Conservation (phyloP, 306 rosid species). For the Astragalus glycyphyllos region DNA sequence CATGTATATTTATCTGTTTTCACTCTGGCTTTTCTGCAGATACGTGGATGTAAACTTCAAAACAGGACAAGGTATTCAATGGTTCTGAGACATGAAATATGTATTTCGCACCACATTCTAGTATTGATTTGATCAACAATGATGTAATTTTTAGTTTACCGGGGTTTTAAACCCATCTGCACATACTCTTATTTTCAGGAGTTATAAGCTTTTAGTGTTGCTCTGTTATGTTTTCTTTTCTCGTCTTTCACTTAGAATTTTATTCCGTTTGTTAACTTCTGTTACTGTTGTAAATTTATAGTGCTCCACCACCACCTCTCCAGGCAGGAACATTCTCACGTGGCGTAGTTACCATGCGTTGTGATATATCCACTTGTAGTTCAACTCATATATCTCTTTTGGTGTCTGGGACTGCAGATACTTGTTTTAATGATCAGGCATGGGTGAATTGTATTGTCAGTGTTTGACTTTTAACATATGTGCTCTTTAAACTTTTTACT, state of each 20-base stretch:
- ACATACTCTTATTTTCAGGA: conserved; percentile 10
- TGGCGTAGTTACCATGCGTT: conserved; percentile 96
- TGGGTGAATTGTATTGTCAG: conserved; percentile 32
- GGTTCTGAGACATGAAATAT: conserved; percentile 30
- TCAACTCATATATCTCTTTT: conserved; percentile 89
- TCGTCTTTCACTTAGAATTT: conserved; percentile 7
- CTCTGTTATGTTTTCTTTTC: too few species aligned
- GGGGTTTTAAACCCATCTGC: conserved; percentile 3
- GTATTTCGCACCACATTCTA: background rate
- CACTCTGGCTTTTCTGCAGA: conserved; percentile 53
- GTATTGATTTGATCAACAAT: background rate
- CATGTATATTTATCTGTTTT: conserved; percentile 33
- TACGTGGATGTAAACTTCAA: conserved; percentile 89
- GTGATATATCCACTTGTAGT: conserved; percentile 86
- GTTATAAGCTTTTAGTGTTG: conserved; percentile 2
- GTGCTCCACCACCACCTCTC: conserved; percentile 98
- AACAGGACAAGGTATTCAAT: conserved; percentile 80
- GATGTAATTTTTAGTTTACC: conserved; percentile 24
- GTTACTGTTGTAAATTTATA: conserved; percentile 48
- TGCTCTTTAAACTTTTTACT: conserved; percentile 4
- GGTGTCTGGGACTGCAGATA: conserved; percentile 88
- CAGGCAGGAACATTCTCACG: conserved; percentile 98
- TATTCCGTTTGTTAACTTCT: conserved; percentile 35
- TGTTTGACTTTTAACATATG: conserved; percentile 32
- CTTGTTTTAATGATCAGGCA: conserved; percentile 98